Evolutionary conservation across 2,329 filamentous ascomycete genomes (phyloP), one percentile per base, ranked within the genome.

Genomic region (Microsporum audouinii): DNA sequence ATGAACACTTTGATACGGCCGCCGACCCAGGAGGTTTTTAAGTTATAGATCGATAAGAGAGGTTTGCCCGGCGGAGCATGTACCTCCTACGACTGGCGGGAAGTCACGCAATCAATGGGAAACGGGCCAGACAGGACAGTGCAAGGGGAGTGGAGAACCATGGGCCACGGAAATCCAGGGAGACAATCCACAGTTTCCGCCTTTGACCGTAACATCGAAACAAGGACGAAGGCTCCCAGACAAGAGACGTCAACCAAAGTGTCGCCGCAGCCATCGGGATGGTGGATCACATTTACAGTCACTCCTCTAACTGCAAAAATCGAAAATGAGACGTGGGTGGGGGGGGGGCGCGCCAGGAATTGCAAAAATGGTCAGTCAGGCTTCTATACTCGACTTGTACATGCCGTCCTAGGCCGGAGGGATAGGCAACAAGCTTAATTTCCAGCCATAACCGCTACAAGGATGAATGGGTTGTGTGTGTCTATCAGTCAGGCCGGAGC

Each of bases 401-500:
- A 36, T 55, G 51, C 51, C 51, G 51, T 55, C 51, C 51, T 34
- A 36, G 51, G 51, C 51, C 51, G 51, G 51, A 55, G 51, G 51
- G 51, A 55, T 55, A 27, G 51, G 31, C 51, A 55, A 36, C 51
- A 34, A 34, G 33, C 29, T 36, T 55, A 55, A 55, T 55, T 36
- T 55, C 51, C 51, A 55, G 51, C 51, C 51, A 55, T 55, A 55
- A 55, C 51, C 51, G 51, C 51, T 55, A 55, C 51, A 31, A 55
- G 51, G 51, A 55, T 55, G 51, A 14, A 55, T 55, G 31, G 51
- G 36, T 17, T 5, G 23, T 29, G 51, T 7, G 10, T 2, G 33
- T 34, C 51, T 36, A 6, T 36, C 31, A 55, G n/a, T 34, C 33
- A 55, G 51, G 10, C 31, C 5, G 33, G 51, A 55, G 51, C 51